These are phyloP conservation scores for Lachnellula arida DNA, from an alignment of 2,329 filamentous ascomycete genomes.

Conservation along the genomic window DNA sequence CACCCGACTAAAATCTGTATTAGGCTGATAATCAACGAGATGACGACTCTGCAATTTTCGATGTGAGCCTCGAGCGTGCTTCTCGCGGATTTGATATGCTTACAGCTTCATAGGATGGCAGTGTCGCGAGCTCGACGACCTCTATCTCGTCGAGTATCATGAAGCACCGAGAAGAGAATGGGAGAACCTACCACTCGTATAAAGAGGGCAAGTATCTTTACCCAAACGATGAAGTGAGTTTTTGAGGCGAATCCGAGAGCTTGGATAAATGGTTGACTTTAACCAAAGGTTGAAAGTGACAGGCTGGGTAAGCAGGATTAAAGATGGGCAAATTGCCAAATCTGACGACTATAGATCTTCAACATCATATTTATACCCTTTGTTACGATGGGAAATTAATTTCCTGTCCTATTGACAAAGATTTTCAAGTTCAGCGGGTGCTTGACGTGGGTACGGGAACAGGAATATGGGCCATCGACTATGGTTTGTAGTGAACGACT, in stretches of 20 bases:
- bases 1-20: not conserved
- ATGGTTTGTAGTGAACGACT: not conserved
- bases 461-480: slow-evolving; percentile 18
- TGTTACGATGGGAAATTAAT: slow-evolving; percentile 10
- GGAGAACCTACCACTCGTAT: slow-evolving; percentile 23
- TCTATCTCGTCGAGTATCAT: slow-evolving; percentile 33
- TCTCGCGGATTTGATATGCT: not conserved
- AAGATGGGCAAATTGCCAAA: no score
- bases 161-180: slow-evolving; percentile 33
- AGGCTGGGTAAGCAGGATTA: slow-evolving; percentile 27
- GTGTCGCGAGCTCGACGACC: slow-evolving; percentile 7
- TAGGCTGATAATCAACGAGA: not conserved
- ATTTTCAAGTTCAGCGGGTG: slow-evolving; percentile 22
- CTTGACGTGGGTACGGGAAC: slow-evolving; percentile 31
- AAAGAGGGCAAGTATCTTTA: slow-evolving; percentile 31
- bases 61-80: not conserved
- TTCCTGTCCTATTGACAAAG: slow-evolving; percentile 7
- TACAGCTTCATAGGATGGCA: not conserved
- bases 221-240: slow-evolving; percentile 30
- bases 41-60: not conserved
- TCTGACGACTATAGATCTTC: slow-evolving; percentile 2
- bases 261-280: not conserved
- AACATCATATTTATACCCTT: slow-evolving; percentile 11
- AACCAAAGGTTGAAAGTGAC: slow-evolving; percentile 24
- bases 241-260: not conserved